phyloP scores from a whole-genome alignment of 768 basidiomycete species.

The Naematelia encephala region DNA sequence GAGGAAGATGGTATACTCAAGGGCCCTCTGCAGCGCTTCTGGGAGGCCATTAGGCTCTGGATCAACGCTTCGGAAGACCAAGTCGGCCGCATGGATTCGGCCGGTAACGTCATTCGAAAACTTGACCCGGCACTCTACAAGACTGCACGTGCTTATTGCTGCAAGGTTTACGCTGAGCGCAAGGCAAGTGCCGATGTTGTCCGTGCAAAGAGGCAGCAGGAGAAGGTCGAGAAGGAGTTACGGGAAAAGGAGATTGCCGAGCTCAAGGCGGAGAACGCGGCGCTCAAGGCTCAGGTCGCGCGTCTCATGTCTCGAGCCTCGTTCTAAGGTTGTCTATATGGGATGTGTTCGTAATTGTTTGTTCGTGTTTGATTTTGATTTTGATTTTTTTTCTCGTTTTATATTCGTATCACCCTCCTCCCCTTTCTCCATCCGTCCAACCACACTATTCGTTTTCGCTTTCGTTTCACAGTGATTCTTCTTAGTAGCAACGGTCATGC shows the following conservation, averaged over 20 bases:
- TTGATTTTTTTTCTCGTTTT: background rate
- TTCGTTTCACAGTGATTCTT: too few species aligned
- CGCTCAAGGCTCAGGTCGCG: background rate
- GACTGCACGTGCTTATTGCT: background rate
- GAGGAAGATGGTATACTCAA: background rate
- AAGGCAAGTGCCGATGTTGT: background rate
- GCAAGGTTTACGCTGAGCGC: background rate
- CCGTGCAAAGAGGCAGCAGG: background rate
- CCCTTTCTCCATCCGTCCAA: background rate
- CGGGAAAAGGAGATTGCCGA: background rate
- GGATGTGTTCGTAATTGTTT: background rate
- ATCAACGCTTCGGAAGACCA: background rate
- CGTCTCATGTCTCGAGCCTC: background rate
- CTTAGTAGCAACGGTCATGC: too few species aligned
- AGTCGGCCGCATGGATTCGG: background rate
- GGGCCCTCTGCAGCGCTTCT: background rate
- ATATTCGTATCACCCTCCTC: background rate
- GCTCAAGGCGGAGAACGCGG: background rate
- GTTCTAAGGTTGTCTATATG: too few species aligned
- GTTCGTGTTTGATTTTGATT: background rate
- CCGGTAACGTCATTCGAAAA: background rate
- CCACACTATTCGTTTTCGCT: background rate
- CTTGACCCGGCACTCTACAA: background rate
- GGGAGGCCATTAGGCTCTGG: background rate
- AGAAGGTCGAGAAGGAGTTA: background rate